Evolutionary conservation across 176 grass and related monocot species (phyloP), one percentile per base, ranked within the genome.

Genomic region (Zizania latifolia): DNA sequence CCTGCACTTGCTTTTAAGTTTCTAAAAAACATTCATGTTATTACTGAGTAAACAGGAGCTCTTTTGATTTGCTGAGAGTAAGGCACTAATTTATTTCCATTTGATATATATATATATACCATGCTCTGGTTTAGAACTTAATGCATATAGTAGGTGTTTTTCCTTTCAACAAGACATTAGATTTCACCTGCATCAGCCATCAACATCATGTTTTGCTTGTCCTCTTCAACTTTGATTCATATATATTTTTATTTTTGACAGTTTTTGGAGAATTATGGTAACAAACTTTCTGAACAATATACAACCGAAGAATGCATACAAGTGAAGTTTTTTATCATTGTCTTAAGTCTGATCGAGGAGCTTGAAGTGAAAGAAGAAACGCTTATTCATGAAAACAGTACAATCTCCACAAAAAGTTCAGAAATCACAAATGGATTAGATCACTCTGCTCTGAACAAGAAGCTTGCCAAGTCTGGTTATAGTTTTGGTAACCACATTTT

Each of bases 281-380:
- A 70, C 41, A 66, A 46, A 41, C 90, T 97, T 83, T 78, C 80
- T 60, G 70, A 88, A 33, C 54, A 88, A 81, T 75, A 77, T 72
- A 30, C 32, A 23, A 48, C 44, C 56, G 82, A 45, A 81, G 81
- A 88, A 59, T 86, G 68, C 36, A 69, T 80, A 69, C 58, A 67
- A 2, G 46, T 86, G 69, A 97, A 97, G 73, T 83, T 90, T 71
- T 71, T 90, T 75, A 82, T 93, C 80, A 78, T 93, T 16, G 46
- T 93, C 66, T 74, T 90, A 32, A 81, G 78, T 76, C 85, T 97
- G 71, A 86, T 93, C 63, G 93, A 93, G 72, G 93, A 97, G 70
- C 64, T 93, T 86, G 79, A 90, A 86, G 80, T 55, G 48, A 78
- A 33, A 34, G 40, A 64, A 60, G 82, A 64, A 77, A 84, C 65